These are phyloP conservation scores for Dothiorella sarmentorum DNA, from an alignment of 2,329 filamentous ascomycete species.

Conservation along the genomic window DNA sequence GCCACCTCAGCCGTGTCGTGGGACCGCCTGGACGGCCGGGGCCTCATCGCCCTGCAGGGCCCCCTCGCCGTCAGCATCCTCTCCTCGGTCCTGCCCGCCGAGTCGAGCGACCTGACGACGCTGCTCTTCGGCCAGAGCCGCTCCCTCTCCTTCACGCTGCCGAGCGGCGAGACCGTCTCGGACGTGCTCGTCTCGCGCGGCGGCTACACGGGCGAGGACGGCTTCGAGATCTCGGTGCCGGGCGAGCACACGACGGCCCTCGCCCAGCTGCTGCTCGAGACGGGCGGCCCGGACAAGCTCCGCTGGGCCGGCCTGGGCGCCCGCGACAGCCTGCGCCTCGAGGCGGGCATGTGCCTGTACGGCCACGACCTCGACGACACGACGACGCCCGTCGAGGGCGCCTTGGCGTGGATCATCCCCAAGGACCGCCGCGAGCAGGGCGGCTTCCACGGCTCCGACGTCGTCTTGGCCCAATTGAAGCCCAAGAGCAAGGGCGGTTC, in stretches of 20 bases:
- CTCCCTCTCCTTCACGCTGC: slow-evolving; percentile 60
- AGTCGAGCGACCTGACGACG: slow-evolving; percentile 53
- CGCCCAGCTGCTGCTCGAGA: slow-evolving; percentile 65
- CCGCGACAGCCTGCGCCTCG: slow-evolving; percentile 85
- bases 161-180: slow-evolving; percentile 48
- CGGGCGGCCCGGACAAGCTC: slow-evolving; percentile 58
- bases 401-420: slow-evolving; percentile 76
- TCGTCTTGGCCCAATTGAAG: slow-evolving; percentile 73
- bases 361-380: slow-evolving; percentile 91
- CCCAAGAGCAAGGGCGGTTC: slow-evolving; percentile 67
- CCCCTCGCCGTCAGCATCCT: slow-evolving; percentile 72
- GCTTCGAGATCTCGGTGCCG: slow-evolving; percentile 90
- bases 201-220: slow-evolving; percentile 96
- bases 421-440: slow-evolving; percentile 67
- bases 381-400: slow-evolving; percentile 65
- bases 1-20: slow-evolving; percentile 55
- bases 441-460: slow-evolving; percentile 80
- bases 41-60: slow-evolving; percentile 85
- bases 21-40: slow-evolving; percentile 67
- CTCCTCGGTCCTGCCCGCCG: slow-evolving; percentile 55
- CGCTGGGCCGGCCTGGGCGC: slow-evolving; percentile 86
- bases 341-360: slow-evolving; percentile 99
- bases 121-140: slow-evolving; percentile 80
- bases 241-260: slow-evolving; percentile 61
- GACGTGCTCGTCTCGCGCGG: slow-evolving; percentile 74